These are phyloP conservation scores for Mariannaea sp. DNA, from an alignment of 2,329 filamentous ascomycete species.

Conservation along the genomic window DNA sequence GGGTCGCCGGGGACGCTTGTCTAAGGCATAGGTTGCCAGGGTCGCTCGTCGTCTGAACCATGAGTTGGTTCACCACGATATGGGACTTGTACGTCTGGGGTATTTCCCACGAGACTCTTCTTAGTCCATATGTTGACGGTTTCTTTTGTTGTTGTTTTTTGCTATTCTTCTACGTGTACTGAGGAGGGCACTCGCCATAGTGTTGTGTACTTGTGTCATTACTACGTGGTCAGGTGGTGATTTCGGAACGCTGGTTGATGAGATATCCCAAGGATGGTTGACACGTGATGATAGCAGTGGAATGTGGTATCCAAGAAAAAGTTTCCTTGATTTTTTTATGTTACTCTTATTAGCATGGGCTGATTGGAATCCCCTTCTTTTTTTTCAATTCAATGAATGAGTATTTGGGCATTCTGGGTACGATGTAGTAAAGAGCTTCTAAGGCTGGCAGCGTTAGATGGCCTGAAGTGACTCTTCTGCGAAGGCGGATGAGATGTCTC, in stretches of 20 bases:
- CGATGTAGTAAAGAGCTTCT: no score
- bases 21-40: no score
- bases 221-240: not conserved
- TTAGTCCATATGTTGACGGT: no score
- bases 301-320: not conserved
- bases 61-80: not conserved
- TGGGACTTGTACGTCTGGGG: no score
- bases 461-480: no score
- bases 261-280: not conserved
- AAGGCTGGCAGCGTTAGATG: no score
- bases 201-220: not conserved
- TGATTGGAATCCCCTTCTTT: not conserved
- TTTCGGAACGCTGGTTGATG: not conserved
- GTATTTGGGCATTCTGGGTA: not conserved
- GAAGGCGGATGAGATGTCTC: no score
- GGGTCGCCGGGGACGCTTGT: constrained; percentile 9
- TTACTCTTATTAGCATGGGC: not conserved
- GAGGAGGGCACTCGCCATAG: not conserved
- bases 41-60: constrained; percentile 7
- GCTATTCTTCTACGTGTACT: not conserved
- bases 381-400: not conserved
- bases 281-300: not conserved
- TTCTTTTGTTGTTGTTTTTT: no score
- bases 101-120: no score
- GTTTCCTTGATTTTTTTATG: not conserved